phyloP scores from a whole-genome alignment of 2,329 filamentous ascomycete genomes.

The Verticillium dahliae region DNA sequence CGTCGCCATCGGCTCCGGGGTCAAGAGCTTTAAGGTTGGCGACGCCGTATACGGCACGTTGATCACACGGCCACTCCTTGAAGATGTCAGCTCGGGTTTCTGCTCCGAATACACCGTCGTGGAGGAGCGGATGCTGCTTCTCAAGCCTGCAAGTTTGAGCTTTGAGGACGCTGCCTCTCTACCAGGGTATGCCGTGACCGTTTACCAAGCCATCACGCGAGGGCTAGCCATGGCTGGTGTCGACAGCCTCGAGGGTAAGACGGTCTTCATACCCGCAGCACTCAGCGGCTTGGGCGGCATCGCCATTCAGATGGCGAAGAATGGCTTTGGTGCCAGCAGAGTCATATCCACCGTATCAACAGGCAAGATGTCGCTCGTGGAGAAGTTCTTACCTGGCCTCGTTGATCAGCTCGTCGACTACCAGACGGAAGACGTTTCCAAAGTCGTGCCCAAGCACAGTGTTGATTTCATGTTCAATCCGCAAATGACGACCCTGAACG shows the following conservation, averaged over 20 bases:
- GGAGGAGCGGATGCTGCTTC: conserved; percentile 24
- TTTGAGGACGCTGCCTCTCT: conserved; percentile 30
- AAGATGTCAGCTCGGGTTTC: conserved; percentile 20
- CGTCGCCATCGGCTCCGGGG: conserved; percentile 1
- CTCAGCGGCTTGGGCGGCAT: conserved; percentile 40
- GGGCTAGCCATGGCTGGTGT: conserved; percentile 28
- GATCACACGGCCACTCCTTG: conserved; percentile 29
- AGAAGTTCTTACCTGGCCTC: conserved; percentile 30
- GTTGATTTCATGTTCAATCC: conserved; percentile 48
- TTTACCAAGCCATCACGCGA: conserved; percentile 33
- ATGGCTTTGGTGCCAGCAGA: conserved; percentile 36
- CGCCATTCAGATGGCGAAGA: conserved; percentile 42
- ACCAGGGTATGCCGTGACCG: conserved; percentile 30
- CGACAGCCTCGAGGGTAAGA: conserved; percentile 39
- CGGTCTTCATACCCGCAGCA: conserved; percentile 43
- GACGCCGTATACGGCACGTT: conserved; percentile 25
- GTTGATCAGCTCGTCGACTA: conserved; percentile 49
- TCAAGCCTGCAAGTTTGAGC: conserved; percentile 21
- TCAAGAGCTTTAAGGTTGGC: conserved; percentile 3
- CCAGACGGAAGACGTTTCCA: conserved; percentile 26
- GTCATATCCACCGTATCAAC: conserved; percentile 48
- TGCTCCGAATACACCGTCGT: conserved; percentile 32
- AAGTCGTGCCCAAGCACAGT: conserved; percentile 29
- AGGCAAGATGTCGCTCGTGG: conserved; percentile 38
- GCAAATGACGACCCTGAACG: conserved; percentile 28